phyloP scores from a whole-genome alignment of 2,329 filamentous ascomycete species.

The Blumeria hordei region DNA sequence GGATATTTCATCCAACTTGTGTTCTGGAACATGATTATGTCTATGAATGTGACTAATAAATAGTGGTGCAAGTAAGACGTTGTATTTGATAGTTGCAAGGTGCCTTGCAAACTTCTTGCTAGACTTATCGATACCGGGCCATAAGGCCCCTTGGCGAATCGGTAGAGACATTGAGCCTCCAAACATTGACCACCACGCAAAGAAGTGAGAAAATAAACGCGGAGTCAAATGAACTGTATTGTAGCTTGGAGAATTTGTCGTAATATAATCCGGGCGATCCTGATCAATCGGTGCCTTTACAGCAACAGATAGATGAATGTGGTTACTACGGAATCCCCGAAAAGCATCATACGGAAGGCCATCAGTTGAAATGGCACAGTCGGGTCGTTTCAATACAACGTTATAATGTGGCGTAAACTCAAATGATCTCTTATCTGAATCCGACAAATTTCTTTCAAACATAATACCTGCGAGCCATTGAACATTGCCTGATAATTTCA shows the following conservation, averaged over 20 bases:
- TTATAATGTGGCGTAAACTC: conserved; percentile 84
- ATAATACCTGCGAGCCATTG: conserved; percentile 78
- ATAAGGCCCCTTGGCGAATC: conserved; percentile 73
- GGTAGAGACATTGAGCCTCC: conserved; percentile 85
- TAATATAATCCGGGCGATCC: conserved; percentile 58
- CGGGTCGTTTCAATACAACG: conserved; percentile 61
- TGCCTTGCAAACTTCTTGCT: conserved; percentile 98
- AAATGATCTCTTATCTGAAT: conserved; percentile 48
- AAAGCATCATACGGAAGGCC: conserved; percentile 67
- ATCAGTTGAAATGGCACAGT: conserved; percentile 35
- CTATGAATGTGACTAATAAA: conserved; percentile 97
- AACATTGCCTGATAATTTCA: conserved; percentile 94
- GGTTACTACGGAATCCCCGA: conserved; percentile 81
- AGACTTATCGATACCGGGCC: conserved; percentile 81
- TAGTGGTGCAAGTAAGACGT: conserved; percentile 68
- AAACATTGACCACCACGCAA: conserved; percentile 92
- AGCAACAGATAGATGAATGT: conserved; percentile 87
- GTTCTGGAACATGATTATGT: conserved; percentile 84
- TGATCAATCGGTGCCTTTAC: conserved; percentile 68
- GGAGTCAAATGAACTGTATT: conserved; percentile 90
- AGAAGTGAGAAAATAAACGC: conserved; percentile 95
- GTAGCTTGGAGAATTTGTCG: conserved; percentile 66
- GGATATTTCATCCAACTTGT: conserved; percentile 52
- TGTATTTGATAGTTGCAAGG: conserved; percentile 97
- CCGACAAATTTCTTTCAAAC: conserved; percentile 61